Percentiles rank a stretch among this genome's conserved stretches.
These are phyloP conservation scores for Isatis tinctoria DNA, from an alignment of 345 rosid species.

Conservation along the genomic window DNA sequence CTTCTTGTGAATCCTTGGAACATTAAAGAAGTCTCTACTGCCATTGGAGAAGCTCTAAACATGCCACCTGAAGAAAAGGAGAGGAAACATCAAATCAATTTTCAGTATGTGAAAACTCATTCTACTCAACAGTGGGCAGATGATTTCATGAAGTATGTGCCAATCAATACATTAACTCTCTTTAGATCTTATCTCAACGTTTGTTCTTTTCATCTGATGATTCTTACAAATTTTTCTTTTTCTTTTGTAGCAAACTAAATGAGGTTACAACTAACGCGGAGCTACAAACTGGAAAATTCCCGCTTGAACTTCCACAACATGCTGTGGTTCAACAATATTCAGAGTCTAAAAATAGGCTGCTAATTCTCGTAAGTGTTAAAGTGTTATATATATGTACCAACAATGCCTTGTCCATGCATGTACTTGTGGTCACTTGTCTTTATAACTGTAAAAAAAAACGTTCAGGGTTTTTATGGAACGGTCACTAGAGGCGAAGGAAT, in stretches of 20 bases:
- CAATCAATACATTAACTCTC: neutral
- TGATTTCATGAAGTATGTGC: conserved; percentile 77
- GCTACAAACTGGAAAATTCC: conserved; percentile 61
- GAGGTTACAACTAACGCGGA: conserved; percentile 78
- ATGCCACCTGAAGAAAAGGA: conserved; percentile 82
- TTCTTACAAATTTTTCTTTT: neutral
- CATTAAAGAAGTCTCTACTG: conserved; percentile 86
- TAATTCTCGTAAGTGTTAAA: conserved; percentile 59
- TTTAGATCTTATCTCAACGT: neutral
- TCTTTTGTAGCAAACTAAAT: conserved; percentile 61
- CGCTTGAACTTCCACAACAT: conserved; percentile 59
- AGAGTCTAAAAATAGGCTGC: conserved; percentile 64
- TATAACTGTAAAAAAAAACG: neutral
- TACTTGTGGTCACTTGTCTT: neutral
- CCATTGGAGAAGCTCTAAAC: conserved; percentile 72
- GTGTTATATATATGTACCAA: neutral
- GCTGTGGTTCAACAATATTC: conserved; percentile 64
- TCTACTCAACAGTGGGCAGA: conserved; percentile 99
- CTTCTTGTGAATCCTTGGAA: conserved; percentile 98
- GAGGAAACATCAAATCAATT: conserved; percentile 76
- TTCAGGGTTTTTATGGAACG: conserved; percentile 91
- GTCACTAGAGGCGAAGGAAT: conserved; percentile 78
- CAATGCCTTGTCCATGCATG: neutral
- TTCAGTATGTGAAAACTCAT: conserved; percentile 63
- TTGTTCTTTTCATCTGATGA: neutral